A percentile compares a stretch with the other conserved stretches of the same genome.
These are phyloP conservation scores for Neurospora terricola DNA, from an alignment of 495 filamentous ascomycete genomes.

Conservation along the genomic window DNA sequence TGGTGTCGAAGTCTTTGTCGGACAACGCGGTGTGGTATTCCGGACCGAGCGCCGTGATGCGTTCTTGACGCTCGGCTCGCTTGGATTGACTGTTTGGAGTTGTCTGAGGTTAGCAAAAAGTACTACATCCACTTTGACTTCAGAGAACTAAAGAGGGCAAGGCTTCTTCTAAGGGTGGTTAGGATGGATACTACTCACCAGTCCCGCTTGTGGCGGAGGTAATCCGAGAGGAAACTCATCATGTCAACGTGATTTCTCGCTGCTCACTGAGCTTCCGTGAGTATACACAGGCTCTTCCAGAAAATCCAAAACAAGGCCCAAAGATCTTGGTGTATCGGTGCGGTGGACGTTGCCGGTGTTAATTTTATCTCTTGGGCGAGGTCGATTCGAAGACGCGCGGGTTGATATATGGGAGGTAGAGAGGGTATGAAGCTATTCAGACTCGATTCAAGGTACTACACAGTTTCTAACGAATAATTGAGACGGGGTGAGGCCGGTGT, in stretches of 20 bases:
- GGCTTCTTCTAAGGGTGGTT: neutral
- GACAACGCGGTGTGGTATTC: constrained; percentile 58
- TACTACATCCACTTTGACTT: neutral
- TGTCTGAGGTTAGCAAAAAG: neutral
- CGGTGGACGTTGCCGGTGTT: neutral
- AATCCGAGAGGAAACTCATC: constrained; percentile 48
- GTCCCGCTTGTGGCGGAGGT: constrained; percentile 49
- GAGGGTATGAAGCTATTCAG: neutral
- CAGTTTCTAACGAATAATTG: neutral
- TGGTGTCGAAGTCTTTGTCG: constrained; percentile 47
- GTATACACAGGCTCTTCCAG: neutral
- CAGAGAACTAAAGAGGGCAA: neutral
- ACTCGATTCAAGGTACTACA: neutral
- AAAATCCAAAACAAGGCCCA: neutral
- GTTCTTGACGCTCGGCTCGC: constrained; percentile 58
- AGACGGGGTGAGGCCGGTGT: neutral
- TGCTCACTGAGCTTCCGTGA: neutral
- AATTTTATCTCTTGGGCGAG: neutral
- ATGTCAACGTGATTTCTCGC: neutral
- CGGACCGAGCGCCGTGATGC: constrained; percentile 55
- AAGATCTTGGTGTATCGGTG: neutral
- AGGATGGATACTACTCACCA: constrained; percentile 33
- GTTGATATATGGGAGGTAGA: neutral
- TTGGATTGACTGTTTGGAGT: constrained; percentile 57
- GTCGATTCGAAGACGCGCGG: neutral